phyloP scores from a whole-genome alignment of 2,329 filamentous ascomycete species.

The Neofusicoccum laricinum region DNA sequence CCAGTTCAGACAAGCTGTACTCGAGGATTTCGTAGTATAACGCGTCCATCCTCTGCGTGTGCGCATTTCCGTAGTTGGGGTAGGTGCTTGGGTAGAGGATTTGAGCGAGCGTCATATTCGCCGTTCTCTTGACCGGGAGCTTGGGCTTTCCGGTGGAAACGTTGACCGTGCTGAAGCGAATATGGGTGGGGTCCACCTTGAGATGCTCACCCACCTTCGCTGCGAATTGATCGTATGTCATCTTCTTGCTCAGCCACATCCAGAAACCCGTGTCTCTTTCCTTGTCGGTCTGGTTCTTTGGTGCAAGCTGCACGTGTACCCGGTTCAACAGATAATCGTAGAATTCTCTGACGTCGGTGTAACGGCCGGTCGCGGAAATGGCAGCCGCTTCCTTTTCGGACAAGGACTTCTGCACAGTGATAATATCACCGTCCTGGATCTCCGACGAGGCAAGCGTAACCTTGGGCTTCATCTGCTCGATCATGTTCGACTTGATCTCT shows the following conservation, averaged over 20 bases:
- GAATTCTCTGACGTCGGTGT: constrained; percentile 72
- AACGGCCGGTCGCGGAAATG: constrained; percentile 42
- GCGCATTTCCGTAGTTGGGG: constrained; percentile 64
- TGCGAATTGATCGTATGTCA: constrained; percentile 83
- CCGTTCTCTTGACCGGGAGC: constrained; percentile 69
- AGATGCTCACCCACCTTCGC: constrained; percentile 79
- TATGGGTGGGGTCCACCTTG: constrained; percentile 74
- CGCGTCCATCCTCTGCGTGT: constrained; percentile 68
- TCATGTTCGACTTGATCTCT: constrained; percentile 98
- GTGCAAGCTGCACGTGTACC: constrained; percentile 73
- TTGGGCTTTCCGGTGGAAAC: constrained; percentile 74
- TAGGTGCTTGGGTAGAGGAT: constrained; percentile 73
- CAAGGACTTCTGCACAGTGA: constrained; percentile 79
- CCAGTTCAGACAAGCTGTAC: constrained; percentile 87
- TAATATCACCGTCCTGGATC: constrained; percentile 93
- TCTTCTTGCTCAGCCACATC: constrained; percentile 79
- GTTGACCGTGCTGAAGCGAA: constrained; percentile 89
- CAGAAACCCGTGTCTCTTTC: constrained; percentile 64
- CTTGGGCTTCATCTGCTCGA: constrained; percentile 89
- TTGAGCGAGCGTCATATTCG: constrained; percentile 66
- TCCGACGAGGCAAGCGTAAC: constrained; percentile 86
- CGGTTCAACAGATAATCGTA: constrained; percentile 92
- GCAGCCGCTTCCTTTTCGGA: constrained; percentile 45
- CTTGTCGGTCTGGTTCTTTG: constrained; percentile 55
- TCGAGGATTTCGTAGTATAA: constrained; percentile 93